Evolutionary conservation across 495 filamentous ascomycete species (phyloP), one percentile per base, ranked within the genome.

Genomic region (Lasiosphaeria ovina): DNA sequence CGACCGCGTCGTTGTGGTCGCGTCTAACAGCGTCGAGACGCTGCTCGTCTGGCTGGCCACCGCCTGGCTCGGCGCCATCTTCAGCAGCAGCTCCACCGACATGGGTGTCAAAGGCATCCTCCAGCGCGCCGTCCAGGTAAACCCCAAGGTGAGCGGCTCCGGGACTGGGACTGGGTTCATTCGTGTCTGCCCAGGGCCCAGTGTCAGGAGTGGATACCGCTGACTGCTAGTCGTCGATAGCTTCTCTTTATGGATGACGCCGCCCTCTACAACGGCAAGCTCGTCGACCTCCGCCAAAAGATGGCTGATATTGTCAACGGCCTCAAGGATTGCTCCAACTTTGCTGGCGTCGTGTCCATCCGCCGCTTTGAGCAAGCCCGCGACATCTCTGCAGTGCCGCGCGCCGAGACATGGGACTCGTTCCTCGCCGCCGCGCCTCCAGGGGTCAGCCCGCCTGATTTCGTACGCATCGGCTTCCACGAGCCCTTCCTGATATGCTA

Each of bases 161-260:
- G 24, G 24, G 24, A 0, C 2, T 24, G 24, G 24, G 24, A 24
- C 24, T 24, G 24, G 24, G 24, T 24, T 2, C 0, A 24, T 24
- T 24, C 24, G 24, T 24, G 24, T 44, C 12, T 14, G 16, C 5
- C 11, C 2, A 11, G 6, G 58, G 35, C n/a, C 16, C 12, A 50
- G 16, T 42, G 24, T 54, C 17, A 24, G 11, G 10, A 31, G 3
- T 3, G n/a, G 36, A 24, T 31, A 4, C 8, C 14, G 16, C 24
- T 51, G 32, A 51, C 17, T 60, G 55, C 44, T 59, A 51, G 57
- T 9, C n/a, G 2, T 0, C 24, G 47, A 16, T 17, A 79, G 68
- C 88, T 81, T 63, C 72, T 94, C 33, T 93, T 94, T 66, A 83
- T 91, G 74, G 90, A 94, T 61, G 90, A 94, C 65, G 80, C 77